Conservation (phyloP, 805 yeast species). For the Millerozyma acaciae region DNA sequence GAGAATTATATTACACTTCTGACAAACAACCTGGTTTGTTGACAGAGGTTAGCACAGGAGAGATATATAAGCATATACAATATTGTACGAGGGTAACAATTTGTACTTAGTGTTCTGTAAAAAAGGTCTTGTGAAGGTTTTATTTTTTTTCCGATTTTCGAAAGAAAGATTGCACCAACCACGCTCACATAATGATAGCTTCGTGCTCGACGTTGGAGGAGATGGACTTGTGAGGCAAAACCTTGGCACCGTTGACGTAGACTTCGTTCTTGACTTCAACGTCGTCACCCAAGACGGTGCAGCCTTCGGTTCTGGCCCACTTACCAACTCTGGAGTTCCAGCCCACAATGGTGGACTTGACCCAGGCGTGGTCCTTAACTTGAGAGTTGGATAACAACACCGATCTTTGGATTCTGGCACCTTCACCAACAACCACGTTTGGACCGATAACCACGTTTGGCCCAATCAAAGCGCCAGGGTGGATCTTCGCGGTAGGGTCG, state of each 20-base stretch:
- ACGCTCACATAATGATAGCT: constrained; percentile 94
- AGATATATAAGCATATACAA: too few relatives aligned
- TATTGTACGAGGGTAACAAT: too few relatives aligned
- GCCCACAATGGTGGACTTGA: constrained; percentile 96
- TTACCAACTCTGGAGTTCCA: constrained; percentile 98
- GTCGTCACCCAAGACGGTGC: constrained; percentile 97
- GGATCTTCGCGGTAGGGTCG: constrained; percentile 92
- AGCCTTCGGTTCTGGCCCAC: constrained; percentile 99
- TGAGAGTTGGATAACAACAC: constrained; percentile 88
- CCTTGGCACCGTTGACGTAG: constrained; percentile 99
- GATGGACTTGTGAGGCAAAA: constrained; percentile 96
- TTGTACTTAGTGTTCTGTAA: too few relatives aligned
- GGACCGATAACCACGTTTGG: constrained; percentile 98
- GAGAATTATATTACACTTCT: too few relatives aligned
- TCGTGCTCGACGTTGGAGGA: constrained; percentile 96
- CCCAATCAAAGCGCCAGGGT: constrained; percentile 91
- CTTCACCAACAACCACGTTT: constrained; percentile 91
- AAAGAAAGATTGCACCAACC: too few relatives aligned
- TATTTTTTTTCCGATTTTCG: too few relatives aligned
- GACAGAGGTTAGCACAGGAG: too few relatives aligned
- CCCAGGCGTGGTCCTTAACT: constrained; percentile 96
- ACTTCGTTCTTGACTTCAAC: constrained; percentile 97
- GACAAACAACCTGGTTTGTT: too few relatives aligned
- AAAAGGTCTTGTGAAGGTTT: background rate
- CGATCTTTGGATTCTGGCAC: constrained; percentile 96